Base-by-base conservation (phyloP, 1,284 basidiomycete genomes). In the Cryptococcus deneoformans region DNA sequence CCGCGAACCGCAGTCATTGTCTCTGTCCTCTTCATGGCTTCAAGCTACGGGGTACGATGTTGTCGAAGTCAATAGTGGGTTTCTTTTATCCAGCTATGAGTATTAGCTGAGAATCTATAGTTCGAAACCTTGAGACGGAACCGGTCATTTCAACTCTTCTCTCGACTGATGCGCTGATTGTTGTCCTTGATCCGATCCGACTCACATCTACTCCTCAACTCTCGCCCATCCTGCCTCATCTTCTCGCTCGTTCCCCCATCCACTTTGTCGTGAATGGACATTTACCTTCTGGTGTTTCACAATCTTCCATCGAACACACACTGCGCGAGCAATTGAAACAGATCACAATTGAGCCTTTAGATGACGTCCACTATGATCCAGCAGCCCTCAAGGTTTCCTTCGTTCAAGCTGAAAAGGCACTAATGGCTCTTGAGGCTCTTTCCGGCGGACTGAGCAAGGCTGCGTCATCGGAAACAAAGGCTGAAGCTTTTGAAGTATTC, bases 111-210 rank as follows among this genome's bases (percentile, higher is more conserved):
- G 5, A 11, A 24, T 38, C 8, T 50, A 39, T 10, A 37, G 39
- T 36, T 34, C 9, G 24, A 56, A 54, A 35, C 24, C 49, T 53
- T 36, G 45, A 53, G 35, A 12, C 53, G 7, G 53, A 61, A 16
- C 24, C 53, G 1, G 50, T 52, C 14, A 47, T 54, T 5, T 48
- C 56, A 5, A 53, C 53, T 16, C 43, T 64, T n/a, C 57, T 70
- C 7, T 59, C 60, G 1, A 65, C 66, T 20, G 76, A 78, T 53
- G 57, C 70, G 5, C 51, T 61, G 10, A 50, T 76, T 8, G n/a
- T 78, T 34, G 67, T 77, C n/a, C 59, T 76, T 35, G 73, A 75
- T 57, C 77, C 70, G 14, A 67, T 74, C 47, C 68, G 70, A 5
- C 68, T 72, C 5, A 57, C 69, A 3, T 55, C 59, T 0, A 60